Conservation (phyloP, 23 red algal genomes). For the Gracilariopsis chorda region DNA sequence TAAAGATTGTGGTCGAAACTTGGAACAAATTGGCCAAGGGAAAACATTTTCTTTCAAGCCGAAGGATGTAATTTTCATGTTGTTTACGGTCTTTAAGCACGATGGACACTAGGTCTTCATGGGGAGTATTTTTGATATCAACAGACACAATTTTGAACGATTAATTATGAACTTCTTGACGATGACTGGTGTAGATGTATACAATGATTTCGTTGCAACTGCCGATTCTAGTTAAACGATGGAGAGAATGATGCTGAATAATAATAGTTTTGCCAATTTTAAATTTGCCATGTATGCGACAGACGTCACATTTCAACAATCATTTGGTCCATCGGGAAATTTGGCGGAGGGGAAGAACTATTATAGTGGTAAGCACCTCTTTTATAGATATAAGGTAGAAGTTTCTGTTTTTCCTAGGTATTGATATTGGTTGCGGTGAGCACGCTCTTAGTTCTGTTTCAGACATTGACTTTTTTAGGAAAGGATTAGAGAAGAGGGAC, state of each 20-base stretch:
- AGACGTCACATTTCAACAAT: constrained; percentile 11
- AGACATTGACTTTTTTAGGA: background rate
- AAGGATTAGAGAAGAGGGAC: background rate
- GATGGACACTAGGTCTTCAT: background rate
- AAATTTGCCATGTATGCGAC: background rate
- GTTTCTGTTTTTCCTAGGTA: background rate
- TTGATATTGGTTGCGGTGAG: background rate
- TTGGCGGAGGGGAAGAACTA: constrained; percentile 5
- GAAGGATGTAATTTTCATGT: background rate
- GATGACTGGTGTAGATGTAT: background rate
- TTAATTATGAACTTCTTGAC: background rate
- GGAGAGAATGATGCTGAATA: background rate
- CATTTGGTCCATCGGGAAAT: background rate
- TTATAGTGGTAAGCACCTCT: background rate
- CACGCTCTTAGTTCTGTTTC: background rate
- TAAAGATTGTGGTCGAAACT: background rate
- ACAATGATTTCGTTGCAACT: background rate
- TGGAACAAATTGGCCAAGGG: background rate
- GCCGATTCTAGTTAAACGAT: background rate
- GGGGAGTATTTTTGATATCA: background rate
- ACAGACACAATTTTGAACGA: background rate
- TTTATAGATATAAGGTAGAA: background rate
- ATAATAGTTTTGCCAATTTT: background rate
- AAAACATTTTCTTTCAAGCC: too few relatives aligned
- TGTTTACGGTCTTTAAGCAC: background rate